These are phyloP conservation scores for Fereydounia khargensis DNA, from an alignment of 1,284 basidiomycete genomes.

Conservation along the genomic window DNA sequence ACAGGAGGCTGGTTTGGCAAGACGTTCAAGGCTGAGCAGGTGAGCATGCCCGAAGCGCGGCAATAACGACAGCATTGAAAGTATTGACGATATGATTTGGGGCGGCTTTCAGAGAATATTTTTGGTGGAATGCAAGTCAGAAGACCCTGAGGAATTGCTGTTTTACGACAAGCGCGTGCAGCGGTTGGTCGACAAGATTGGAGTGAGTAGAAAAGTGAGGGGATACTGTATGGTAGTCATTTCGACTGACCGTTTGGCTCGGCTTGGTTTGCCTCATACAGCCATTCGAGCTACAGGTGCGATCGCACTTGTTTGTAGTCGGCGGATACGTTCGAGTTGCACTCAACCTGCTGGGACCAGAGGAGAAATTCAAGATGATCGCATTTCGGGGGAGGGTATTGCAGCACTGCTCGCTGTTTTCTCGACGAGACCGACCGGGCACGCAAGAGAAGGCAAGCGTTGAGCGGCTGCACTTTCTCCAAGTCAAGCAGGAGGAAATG, in stretches of 20 bases:
- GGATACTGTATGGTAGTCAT: not conserved
- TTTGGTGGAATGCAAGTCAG: too few species aligned
- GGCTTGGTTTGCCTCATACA: not conserved
- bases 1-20: conserved; percentile 8
- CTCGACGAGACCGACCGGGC: conserved; percentile 5
- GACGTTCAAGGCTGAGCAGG: conserved; percentile 5
- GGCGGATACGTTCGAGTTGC: conserved; percentile 20
- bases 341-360: conserved; percentile 14
- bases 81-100: not conserved
- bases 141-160: too few species aligned
- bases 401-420: conserved; percentile 5
- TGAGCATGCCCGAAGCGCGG: too few species aligned
- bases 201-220: not conserved
- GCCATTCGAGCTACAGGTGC: conserved; percentile 9
- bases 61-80: too few species aligned
- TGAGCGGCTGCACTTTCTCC: conserved; percentile 9
- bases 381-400: conserved; percentile 7
- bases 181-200: too few species aligned
- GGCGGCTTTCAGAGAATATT: not conserved
- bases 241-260: not conserved
- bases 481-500: conserved; percentile 8
- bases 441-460: conserved; percentile 7
- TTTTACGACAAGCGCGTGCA: too few species aligned
- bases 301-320: conserved; percentile 17
- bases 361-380: conserved; percentile 8